Conservation (phyloP, 208 protist genomes). For the Crithidia brevicula region DNA sequence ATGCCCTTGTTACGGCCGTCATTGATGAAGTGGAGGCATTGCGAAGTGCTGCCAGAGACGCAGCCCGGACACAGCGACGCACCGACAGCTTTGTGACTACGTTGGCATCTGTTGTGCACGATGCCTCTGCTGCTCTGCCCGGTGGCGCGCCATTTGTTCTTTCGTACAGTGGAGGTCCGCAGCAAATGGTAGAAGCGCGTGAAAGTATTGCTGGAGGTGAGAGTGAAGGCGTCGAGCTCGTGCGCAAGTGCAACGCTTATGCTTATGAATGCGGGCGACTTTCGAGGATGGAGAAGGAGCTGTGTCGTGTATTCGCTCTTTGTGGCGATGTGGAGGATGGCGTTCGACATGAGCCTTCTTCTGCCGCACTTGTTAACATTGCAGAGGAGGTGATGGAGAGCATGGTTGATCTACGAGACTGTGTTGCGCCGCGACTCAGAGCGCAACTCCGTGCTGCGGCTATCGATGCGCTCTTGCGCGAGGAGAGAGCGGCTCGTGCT, state of each 20-base stretch:
- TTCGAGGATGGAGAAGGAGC: background rate
- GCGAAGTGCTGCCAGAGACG: background rate
- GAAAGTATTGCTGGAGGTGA: background rate
- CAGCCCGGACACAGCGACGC: background rate
- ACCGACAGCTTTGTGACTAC: background rate
- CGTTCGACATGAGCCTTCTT: background rate
- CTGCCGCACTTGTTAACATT: background rate
- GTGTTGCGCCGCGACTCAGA: background rate
- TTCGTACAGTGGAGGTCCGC: background rate
- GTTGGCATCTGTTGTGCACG: background rate
- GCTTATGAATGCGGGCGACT: conserved; percentile 21
- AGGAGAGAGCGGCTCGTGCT: conserved; percentile 7
- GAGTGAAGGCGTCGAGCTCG: background rate
- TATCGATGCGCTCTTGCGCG: background rate
- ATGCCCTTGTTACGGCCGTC: conserved; percentile 1
- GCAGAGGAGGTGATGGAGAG: background rate
- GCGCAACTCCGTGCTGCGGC: background rate
- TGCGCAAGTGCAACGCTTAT: conserved; percentile 15
- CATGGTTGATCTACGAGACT: background rate
- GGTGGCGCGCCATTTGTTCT: conserved; percentile 7
- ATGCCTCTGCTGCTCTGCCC: conserved; percentile 6
- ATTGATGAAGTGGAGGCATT: conserved; percentile 7
- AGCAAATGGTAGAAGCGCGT: background rate
- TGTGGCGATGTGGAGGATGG: background rate
- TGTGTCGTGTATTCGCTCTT: background rate